phyloP scores from a whole-genome alignment of 73 alveolate species.

The Breviolum minutum region DNA sequence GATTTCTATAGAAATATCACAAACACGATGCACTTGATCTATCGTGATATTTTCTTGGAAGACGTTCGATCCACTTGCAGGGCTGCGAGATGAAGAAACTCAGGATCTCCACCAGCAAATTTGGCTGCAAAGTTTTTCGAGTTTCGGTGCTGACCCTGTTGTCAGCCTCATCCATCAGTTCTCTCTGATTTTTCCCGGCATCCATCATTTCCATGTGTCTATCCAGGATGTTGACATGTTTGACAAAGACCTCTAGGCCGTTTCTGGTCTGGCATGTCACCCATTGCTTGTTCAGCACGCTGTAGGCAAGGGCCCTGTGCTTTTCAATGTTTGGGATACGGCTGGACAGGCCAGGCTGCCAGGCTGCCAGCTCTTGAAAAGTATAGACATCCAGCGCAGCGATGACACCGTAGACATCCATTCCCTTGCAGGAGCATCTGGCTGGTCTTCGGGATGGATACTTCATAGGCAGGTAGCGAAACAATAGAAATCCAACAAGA shows the following conservation, averaged over 20 bases:
- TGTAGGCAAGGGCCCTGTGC: constrained; percentile 96
- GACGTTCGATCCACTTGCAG: not conserved
- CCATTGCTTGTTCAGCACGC: not conserved
- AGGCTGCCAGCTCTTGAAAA: constrained; percentile 76
- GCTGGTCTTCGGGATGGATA: constrained; percentile 95
- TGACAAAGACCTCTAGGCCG: not conserved
- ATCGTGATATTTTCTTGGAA: not conserved
- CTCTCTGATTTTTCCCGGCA: too few species aligned
- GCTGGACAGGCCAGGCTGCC: constrained; percentile 97
- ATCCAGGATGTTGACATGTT: not conserved
- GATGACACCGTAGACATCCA: not conserved
- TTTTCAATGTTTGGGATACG: constrained; percentile 98
- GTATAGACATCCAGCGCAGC: too few species aligned
- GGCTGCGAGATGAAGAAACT: constrained; percentile 79
- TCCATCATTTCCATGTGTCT: too few species aligned
- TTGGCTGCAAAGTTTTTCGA: not conserved
- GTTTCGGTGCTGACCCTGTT: not conserved
- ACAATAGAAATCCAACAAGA: not conserved
- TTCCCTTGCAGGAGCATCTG: constrained; percentile 96
- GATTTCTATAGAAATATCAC: not conserved
- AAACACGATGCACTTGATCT: not conserved
- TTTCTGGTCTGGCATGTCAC: not conserved
- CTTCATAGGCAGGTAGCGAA: constrained; percentile 44
- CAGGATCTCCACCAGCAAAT: constrained; percentile 42
- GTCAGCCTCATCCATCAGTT: too few species aligned